Conservation (phyloP, 1,284 basidiomycete species). For the Cryptococcus sp. region DNA sequence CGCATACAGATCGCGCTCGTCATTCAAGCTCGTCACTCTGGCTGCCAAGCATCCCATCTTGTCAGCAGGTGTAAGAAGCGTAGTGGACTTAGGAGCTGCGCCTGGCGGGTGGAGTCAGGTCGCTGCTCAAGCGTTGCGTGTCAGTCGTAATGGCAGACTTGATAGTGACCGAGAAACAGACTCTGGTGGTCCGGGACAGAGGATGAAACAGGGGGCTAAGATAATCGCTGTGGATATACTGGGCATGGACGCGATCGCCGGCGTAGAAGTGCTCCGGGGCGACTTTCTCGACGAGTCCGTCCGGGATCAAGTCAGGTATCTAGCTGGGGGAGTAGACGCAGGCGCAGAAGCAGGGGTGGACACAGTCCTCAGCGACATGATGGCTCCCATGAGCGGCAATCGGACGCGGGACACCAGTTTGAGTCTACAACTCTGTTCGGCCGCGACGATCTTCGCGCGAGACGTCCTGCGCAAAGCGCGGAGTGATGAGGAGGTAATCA, state of each 20-base stretch:
- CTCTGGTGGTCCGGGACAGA: not conserved
- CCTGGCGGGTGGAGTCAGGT: conserved; percentile 90
- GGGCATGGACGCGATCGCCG: conserved; percentile 65
- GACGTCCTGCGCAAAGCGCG: conserved; percentile 3
- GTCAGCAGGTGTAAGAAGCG: conserved; percentile 53
- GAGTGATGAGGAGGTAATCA: conserved; percentile 9
- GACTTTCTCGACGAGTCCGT: conserved; percentile 72
- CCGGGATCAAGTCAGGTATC: conserved; percentile 39
- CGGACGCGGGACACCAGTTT: conserved; percentile 45
- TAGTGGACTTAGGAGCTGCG: conserved; percentile 82
- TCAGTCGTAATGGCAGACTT: not conserved
- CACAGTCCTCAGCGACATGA: conserved; percentile 55
- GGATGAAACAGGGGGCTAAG: conserved; percentile 41
- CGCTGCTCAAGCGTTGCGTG: conserved; percentile 53
- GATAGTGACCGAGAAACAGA: not conserved
- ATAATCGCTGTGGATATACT: conserved; percentile 76
- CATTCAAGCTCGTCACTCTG: conserved; percentile 69
- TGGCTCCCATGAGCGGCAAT: conserved; percentile 54
- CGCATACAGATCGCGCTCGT: conserved; percentile 71
- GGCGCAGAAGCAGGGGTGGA: conserved; percentile 44
- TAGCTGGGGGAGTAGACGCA: conserved; percentile 1
- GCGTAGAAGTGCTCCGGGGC: conserved; percentile 68
- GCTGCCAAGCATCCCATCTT: conserved; percentile 54
- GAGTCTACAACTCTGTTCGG: conserved; percentile 48
- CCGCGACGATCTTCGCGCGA: conserved; percentile 48